Evolutionary conservation across 2,329 filamentous ascomycete genomes (phyloP).

Genomic region (Fusarium floridanum): DNA sequence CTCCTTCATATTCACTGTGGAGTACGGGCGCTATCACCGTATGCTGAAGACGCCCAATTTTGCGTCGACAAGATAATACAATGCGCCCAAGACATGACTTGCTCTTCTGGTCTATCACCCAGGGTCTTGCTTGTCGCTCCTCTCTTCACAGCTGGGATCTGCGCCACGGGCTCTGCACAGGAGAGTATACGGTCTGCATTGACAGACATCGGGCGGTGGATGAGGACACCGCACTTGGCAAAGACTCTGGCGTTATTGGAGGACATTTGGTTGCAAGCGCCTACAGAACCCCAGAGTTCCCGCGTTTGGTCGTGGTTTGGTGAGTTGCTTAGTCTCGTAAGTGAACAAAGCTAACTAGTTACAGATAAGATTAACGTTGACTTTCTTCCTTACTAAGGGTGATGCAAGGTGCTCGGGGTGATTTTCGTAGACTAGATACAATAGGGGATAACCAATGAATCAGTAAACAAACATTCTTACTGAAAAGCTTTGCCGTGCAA

Average conservation of each 20-base stretch:
- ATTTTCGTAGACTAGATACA: neutral
- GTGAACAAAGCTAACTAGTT: neutral
- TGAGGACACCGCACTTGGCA: conserved; percentile 27
- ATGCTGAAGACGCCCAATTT: neutral
- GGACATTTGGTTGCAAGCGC: conserved; percentile 12
- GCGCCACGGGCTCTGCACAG: conserved; percentile 6
- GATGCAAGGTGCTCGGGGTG: too few species aligned
- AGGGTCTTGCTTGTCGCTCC: conserved; percentile 26
- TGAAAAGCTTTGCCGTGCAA: neutral
- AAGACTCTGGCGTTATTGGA: conserved; percentile 22
- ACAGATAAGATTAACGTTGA: conserved; percentile 15
- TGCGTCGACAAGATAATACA: conserved; percentile 25
- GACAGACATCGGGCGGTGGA: conserved; percentile 26
- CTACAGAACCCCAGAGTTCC: neutral
- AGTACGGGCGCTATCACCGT: neutral
- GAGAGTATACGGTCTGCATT: conserved; percentile 10
- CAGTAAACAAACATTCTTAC: neutral
- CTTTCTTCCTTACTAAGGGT: conserved; percentile 19
- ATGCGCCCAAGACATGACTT: conserved; percentile 21
- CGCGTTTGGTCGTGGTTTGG: conserved; percentile 8
- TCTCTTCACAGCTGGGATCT: conserved; percentile 28
- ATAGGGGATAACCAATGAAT: neutral
- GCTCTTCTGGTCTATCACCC: conserved; percentile 11
- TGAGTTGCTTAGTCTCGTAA: neutral
- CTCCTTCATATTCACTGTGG: conserved; percentile 28